phyloP scores from a whole-genome alignment of 2,329 filamentous ascomycete species.

The Cladosporium sp. region DNA sequence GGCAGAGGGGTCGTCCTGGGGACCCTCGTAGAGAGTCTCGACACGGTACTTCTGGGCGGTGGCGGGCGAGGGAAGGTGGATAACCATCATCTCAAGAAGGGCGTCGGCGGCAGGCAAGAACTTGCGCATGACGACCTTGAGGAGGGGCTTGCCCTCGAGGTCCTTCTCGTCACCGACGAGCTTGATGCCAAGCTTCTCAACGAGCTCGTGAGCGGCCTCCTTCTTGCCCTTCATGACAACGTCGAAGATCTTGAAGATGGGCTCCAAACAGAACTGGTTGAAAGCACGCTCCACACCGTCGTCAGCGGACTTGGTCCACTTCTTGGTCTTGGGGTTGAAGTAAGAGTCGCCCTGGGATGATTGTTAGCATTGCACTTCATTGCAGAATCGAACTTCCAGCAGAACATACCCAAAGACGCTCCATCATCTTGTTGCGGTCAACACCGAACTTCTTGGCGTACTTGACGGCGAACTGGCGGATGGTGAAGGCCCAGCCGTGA shows the following conservation, averaged over 20 bases:
- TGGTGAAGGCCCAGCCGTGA: slow-evolving; percentile 99
- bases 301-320: slow-evolving; percentile 91
- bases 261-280: slow-evolving; percentile 99
- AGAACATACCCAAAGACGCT: slow-evolving; percentile 89
- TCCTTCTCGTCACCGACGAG: slow-evolving; percentile 80
- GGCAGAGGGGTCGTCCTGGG: slow-evolving; percentile 83
- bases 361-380: slow-evolving; percentile 17
- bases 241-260: slow-evolving; percentile 98
- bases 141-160: slow-evolving; percentile 93
- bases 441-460: slow-evolving; percentile 99
- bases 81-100: slow-evolving; percentile 99
- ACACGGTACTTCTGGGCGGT: slow-evolving; percentile 97
- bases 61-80: slow-evolving; percentile 93
- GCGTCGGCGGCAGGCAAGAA: slow-evolving; percentile 98
- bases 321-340: slow-evolving; percentile 99
- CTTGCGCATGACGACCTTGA: slow-evolving; percentile 97
- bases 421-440: slow-evolving; percentile 99
- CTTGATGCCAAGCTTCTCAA: slow-evolving; percentile 95
- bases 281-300: slow-evolving; percentile 95
- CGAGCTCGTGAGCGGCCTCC: slow-evolving; percentile 77
- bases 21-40: slow-evolving; percentile 99
- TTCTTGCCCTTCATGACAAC: slow-evolving; percentile 99
- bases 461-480: slow-evolving; percentile 91
- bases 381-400: not conserved
- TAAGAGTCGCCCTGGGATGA: slow-evolving; percentile 76